A percentile compares a stretch with the other conserved stretches of the same genome.
Conservation (phyloP, 2,329 filamentous ascomycete genomes). For the Clonostachys solani region DNA sequence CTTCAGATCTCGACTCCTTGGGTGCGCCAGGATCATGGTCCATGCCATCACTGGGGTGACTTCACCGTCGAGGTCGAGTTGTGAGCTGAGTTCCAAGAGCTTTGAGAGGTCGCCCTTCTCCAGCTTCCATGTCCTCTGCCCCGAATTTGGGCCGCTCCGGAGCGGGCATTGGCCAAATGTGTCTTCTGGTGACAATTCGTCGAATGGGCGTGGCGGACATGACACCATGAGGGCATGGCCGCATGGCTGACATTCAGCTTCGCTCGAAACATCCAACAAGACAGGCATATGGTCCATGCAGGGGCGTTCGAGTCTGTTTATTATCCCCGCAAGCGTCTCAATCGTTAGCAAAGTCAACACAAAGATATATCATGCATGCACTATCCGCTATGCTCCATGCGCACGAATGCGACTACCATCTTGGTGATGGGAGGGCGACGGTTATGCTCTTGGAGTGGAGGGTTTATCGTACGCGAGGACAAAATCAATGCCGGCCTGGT, state of each 20-base stretch:
- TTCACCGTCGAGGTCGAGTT: conserved; percentile 80
- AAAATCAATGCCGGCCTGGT: conserved; percentile 84
- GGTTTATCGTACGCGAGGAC: conserved; percentile 75
- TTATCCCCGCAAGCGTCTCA: conserved; percentile 24
- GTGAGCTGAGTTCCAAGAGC: conserved; percentile 78
- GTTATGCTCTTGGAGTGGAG: conserved; percentile 59
- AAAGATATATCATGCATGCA: too few relatives aligned
- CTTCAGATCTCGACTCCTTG: conserved; percentile 62
- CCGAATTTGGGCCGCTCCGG: conserved; percentile 34
- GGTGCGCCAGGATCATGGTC: conserved; percentile 73
- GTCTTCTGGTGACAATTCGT: conserved; percentile 35
- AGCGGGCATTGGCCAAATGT: conserved; percentile 42
- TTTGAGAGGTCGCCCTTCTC: conserved; percentile 73
- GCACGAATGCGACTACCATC: conserved; percentile 1
- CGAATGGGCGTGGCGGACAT: conserved; percentile 68
- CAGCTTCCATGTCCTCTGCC: conserved; percentile 75
- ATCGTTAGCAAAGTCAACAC: conserved; percentile 35
- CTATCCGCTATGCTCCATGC: too few relatives aligned
- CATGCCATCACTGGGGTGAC: conserved; percentile 96
- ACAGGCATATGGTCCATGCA: conserved; percentile 90
- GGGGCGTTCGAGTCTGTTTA: conserved; percentile 77
- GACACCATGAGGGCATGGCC: conserved; percentile 94
- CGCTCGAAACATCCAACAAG: conserved; percentile 57
- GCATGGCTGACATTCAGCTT: conserved; percentile 64
- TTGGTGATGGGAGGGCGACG: conserved; percentile 59